Evolutionary conservation across 2,329 filamentous ascomycete genomes (phyloP).

Genomic region (Colletotrichum endophyticum): DNA sequence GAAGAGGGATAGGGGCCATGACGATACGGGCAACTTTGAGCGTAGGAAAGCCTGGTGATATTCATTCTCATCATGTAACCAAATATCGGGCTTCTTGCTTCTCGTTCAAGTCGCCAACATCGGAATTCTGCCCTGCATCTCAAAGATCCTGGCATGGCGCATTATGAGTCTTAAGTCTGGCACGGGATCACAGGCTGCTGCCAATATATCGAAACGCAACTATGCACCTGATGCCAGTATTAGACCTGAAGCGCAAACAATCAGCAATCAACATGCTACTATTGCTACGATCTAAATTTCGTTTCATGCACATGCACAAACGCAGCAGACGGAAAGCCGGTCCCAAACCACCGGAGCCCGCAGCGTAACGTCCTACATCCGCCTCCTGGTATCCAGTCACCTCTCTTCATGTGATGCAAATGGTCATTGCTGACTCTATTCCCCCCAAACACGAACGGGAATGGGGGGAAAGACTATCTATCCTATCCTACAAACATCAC

Average conservation of each 20-base stretch:
- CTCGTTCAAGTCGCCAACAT: not conserved
- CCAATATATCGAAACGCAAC: not conserved
- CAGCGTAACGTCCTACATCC: not conserved
- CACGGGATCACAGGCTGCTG: not conserved
- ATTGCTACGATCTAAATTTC: not conserved
- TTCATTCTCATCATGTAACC: not conserved
- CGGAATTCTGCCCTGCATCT: fast-evolving
- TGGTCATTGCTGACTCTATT: not conserved
- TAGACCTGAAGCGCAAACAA: not conserved
- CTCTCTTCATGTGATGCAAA: not conserved
- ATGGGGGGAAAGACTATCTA: not conserved
- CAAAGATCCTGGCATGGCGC: not conserved
- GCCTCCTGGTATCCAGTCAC: not conserved
- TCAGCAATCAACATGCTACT: not conserved
- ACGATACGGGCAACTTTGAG: not conserved
- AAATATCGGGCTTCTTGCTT: no score
- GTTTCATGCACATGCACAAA: not conserved
- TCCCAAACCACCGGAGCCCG: not conserved
- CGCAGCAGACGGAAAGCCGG: not conserved
- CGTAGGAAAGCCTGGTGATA: not conserved
- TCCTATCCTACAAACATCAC: not conserved
- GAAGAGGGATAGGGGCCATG: not conserved
- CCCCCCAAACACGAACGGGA: not conserved
- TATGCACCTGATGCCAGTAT: not conserved
- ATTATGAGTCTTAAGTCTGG: not conserved